These are phyloP conservation scores for Lolium perenne DNA, from an alignment of 176 grass and related monocot species.

Conservation along the genomic window DNA sequence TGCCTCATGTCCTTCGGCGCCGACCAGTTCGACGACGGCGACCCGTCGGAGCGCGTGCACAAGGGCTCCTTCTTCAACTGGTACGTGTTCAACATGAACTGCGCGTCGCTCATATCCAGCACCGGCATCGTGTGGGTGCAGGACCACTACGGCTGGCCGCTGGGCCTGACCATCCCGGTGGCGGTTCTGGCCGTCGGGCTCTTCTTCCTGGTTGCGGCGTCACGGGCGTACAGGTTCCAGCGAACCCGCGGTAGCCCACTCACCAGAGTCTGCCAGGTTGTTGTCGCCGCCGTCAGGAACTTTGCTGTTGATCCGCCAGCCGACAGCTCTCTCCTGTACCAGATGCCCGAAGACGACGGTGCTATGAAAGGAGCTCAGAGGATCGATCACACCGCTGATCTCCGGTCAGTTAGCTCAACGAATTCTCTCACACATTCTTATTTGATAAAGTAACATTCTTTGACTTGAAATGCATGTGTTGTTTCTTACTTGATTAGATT, in stretches of 20 bases:
- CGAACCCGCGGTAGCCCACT: slow-evolving; percentile 25
- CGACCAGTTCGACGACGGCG: slow-evolving; percentile 58
- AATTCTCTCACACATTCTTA: neutral
- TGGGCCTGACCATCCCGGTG: slow-evolving; percentile 34
- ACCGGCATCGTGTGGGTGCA: slow-evolving; percentile 45
- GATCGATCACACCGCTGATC: slow-evolving; percentile 3
- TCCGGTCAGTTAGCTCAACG: slow-evolving; percentile 18
- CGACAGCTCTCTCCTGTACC: slow-evolving; percentile 19
- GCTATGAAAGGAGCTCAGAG: neutral
- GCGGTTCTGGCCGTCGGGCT: slow-evolving; percentile 18
- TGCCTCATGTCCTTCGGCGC: slow-evolving; percentile 58
- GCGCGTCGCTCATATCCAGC: slow-evolving; percentile 23
- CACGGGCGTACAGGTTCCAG: slow-evolving; percentile 40
- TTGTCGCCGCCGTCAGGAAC: slow-evolving; percentile 37
- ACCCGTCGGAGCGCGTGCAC: slow-evolving; percentile 11
- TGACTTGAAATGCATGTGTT: neutral
- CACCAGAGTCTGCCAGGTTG: slow-evolving; percentile 43
- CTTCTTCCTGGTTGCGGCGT: neutral
- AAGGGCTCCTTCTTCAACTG: slow-evolving; percentile 53
- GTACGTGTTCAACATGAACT: slow-evolving; percentile 35
- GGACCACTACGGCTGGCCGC: slow-evolving; percentile 37
- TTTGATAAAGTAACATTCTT: neutral
- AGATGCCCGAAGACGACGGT: neutral
- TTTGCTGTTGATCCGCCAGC: neutral
- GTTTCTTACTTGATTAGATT: slow-evolving; percentile 4